Conservation (phyloP, 2,329 filamentous ascomycete species). For the Leptosphaerulina australis region DNA sequence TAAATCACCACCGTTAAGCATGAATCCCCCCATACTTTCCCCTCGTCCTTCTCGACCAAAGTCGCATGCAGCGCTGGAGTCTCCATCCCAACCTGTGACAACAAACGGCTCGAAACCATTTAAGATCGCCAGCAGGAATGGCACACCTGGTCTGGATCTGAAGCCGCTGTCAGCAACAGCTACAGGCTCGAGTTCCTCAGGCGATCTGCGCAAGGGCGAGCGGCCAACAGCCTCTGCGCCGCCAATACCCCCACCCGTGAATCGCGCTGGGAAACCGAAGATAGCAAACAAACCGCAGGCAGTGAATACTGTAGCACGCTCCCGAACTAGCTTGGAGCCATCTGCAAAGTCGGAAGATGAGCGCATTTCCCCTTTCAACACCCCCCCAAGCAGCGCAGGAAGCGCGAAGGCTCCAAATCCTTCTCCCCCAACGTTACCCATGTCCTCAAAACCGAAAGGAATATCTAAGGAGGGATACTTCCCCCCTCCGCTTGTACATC, state of each 20-base stretch:
- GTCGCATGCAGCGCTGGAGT: slow-evolving; percentile 36
- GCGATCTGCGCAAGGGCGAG: slow-evolving; percentile 41
- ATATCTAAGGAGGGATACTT: slow-evolving; percentile 42
- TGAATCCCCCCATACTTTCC: slow-evolving; percentile 37
- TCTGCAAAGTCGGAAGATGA: slow-evolving; percentile 54
- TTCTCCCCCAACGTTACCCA: slow-evolving; percentile 32
- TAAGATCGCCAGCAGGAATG: slow-evolving; percentile 48
- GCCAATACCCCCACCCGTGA: slow-evolving; percentile 71
- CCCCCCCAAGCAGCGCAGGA: slow-evolving; percentile 76
- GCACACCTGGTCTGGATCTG: slow-evolving; percentile 51
- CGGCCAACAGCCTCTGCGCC: slow-evolving; percentile 50
- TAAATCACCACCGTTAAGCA: slow-evolving; percentile 63
- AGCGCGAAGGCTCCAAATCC: slow-evolving; percentile 49
- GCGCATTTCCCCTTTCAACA: slow-evolving; percentile 79
- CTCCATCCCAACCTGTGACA: slow-evolving; percentile 21
- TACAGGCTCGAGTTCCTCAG: slow-evolving; percentile 20
- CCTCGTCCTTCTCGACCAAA: slow-evolving; percentile 41
- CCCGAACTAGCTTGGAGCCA: slow-evolving; percentile 38
- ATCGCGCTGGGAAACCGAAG: slow-evolving; percentile 79
- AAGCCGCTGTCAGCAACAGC: slow-evolving; percentile 37
- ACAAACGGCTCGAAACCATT: slow-evolving; percentile 39
- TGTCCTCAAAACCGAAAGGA: slow-evolving; percentile 34
- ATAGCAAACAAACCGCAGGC: slow-evolving; percentile 58
- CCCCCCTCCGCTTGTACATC: slow-evolving; percentile 39
- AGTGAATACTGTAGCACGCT: slow-evolving; percentile 29